A percentile compares a stretch with the other conserved stretches of the same genome.
Conservation (phyloP, 2,329 filamentous ascomycete species). For the Alternaria tenuissima region DNA sequence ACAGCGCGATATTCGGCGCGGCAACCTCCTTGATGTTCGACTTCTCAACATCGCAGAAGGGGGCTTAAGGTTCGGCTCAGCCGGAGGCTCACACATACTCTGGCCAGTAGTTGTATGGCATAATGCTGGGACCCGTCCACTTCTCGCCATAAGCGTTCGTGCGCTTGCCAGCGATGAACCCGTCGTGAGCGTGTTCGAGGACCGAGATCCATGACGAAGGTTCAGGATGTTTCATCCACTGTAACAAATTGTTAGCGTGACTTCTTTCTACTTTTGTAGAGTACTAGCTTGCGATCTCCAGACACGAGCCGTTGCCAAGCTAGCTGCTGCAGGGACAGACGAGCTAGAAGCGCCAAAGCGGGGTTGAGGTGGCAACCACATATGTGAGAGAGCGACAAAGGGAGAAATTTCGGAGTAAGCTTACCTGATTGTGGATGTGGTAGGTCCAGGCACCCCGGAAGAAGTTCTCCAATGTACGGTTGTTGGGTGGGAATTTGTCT, state of each 20-base stretch:
- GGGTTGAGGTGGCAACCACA: slow-evolving; percentile 1
- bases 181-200: slow-evolving; percentile 63
- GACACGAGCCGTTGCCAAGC: slow-evolving; percentile 1
- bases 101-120: slow-evolving; percentile 60
- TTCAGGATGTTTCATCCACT: slow-evolving; percentile 66
- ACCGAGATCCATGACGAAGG: slow-evolving; percentile 65
- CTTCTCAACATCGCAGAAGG: slow-evolving; percentile 1
- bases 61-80: background rate
- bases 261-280: slow-evolving; percentile 16
- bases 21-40: slow-evolving; percentile 24
- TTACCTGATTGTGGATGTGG: slow-evolving; percentile 66
- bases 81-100: slow-evolving; percentile 55
- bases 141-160: slow-evolving; percentile 63
- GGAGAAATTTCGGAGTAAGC: slow-evolving; percentile 18
- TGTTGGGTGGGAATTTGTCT: slow-evolving; percentile 64
- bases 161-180: slow-evolving; percentile 60
- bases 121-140: slow-evolving; percentile 60
- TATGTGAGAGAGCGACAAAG: background rate
- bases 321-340: slow-evolving; percentile 12
- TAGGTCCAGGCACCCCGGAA: slow-evolving; percentile 66
- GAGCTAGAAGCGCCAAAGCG: background rate
- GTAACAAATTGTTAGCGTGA: slow-evolving; percentile 29
- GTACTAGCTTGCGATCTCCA: background rate
- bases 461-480: slow-evolving; percentile 64
- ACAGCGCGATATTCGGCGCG: slow-evolving; percentile 26